Percentiles rank a stretch among this genome's conserved stretches.
phyloP scores from a whole-genome alignment of 495 filamentous ascomycete species.

The Daldinia vernicosa region DNA sequence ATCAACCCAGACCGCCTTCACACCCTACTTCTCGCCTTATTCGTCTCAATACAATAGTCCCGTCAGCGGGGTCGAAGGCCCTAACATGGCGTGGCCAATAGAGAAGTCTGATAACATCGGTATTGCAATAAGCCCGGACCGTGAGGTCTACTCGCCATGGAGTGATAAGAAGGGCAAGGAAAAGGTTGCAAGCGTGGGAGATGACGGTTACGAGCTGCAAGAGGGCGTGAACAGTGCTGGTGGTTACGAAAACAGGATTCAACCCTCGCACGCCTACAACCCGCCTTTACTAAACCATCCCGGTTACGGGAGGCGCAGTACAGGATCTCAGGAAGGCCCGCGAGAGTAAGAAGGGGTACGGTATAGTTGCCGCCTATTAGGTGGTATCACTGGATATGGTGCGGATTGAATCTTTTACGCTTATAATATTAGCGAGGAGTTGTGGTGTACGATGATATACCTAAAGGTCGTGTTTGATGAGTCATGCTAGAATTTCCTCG shows the following conservation, averaged over 20 bases:
- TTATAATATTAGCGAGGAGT: slow-evolving; percentile 9
- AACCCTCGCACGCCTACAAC: slow-evolving; percentile 4
- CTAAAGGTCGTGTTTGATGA: background rate
- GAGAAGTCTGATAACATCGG: slow-evolving; percentile 44
- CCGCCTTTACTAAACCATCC: slow-evolving; percentile 44
- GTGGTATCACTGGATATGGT: too few species aligned
- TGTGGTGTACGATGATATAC: background rate
- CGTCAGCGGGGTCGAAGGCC: slow-evolving; percentile 49
- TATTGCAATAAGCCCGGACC: slow-evolving; percentile 41
- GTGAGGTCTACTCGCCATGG: slow-evolving; percentile 27
- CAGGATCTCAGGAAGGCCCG: slow-evolving; percentile 4
- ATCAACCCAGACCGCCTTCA: slow-evolving; percentile 49
- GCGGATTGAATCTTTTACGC: background rate
- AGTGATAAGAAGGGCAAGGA: slow-evolving; percentile 46
- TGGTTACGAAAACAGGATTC: slow-evolving; percentile 17
- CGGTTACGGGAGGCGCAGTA: slow-evolving; percentile 43
- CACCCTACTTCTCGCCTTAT: slow-evolving; percentile 61
- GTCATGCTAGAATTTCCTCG: background rate
- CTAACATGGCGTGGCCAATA: slow-evolving; percentile 41
- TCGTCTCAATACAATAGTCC: slow-evolving; percentile 58
- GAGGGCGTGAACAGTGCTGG: slow-evolving; percentile 43
- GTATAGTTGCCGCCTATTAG: background rate
- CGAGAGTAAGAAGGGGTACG: background rate
- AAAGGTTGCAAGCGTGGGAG: slow-evolving; percentile 2
- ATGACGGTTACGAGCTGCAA: slow-evolving; percentile 48